Base-by-base conservation (phyloP, 179 eudicot species). In the Pouteria campechiana region DNA sequence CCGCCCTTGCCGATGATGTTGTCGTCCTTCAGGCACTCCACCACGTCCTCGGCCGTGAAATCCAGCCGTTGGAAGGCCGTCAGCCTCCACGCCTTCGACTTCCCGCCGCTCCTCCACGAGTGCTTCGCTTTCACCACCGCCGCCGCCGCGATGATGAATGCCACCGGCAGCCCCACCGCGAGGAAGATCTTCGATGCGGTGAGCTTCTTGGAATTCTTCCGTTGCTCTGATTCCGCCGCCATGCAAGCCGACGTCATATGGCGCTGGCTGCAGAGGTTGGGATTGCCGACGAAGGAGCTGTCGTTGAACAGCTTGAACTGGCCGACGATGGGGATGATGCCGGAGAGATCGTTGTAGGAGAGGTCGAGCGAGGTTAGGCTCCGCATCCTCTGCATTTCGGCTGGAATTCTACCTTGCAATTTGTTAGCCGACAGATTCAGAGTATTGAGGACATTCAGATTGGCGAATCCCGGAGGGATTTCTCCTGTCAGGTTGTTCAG, bases 1-100 rank as follows among this genome's bases (percentile, higher is more conserved):
- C 96, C 98, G 1, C 98, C 98, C 60, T 76, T 86, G 4, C 96
- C 98, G 0, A 90, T 79, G 3, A 90, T 52, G 53, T 82, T 86
- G 63, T 86, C 98, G 5, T 90, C 98, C 28, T 68, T 69, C 15
- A 90, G 18, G 65, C 81, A 73, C 4, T 79, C 84, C 0, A 79
- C 11, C 9, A 86, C 80, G 9, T 90, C 98, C 22, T 69, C 80
- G 0, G 65, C 92, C 41, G 56, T 77, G 69, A 86, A 76, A 22
- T 82, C 79, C 1, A 90, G 66, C 24, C 73, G 58, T 33, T 75
- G 96, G 73, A 90, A 90, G 0, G 88, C 51, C 0, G 92, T 90
- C 0, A 90, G 76, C 51, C 75, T 86, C 98, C 98, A 90, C 2
- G 60, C 54, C 24, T 28, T 70, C 0, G 92, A 74, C 40, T 59